Evolutionary conservation across 1,139 yeast genomes (phyloP).

Genomic region (Saccharomyces hybrid): DNA sequence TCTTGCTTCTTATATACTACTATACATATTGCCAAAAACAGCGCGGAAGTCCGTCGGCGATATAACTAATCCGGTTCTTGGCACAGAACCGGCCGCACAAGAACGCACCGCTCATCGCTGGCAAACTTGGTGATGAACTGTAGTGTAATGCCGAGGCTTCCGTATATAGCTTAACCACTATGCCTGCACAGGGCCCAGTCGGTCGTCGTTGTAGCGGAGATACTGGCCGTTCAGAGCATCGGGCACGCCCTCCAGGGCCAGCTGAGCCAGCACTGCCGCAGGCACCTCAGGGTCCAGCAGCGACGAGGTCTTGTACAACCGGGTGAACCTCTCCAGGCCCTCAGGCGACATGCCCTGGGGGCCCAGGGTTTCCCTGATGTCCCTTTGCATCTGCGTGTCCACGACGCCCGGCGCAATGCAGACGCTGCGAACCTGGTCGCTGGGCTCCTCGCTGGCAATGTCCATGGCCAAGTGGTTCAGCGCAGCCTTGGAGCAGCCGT

Average conservation of each 20-base stretch:
- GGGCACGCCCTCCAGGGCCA: conserved; percentile 54
- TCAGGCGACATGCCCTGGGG: conserved; percentile 46
- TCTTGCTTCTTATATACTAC: too few relatives aligned
- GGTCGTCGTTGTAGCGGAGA: conserved; percentile 48
- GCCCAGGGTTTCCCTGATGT: conserved; percentile 56
- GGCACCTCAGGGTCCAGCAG: conserved; percentile 64
- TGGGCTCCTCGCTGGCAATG: conserved; percentile 57
- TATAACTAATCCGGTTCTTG: neutral
- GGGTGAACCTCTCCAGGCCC: conserved; percentile 50
- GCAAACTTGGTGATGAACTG: neutral
- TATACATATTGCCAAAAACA: conserved; percentile 34
- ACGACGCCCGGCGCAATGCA: conserved; percentile 92
- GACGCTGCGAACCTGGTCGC: conserved; percentile 40
- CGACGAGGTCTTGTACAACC: conserved; percentile 47
- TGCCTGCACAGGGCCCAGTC: neutral
- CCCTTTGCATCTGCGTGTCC: conserved; percentile 75
- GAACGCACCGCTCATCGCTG: neutral
- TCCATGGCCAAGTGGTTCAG: conserved; percentile 64
- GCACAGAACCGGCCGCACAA: neutral
- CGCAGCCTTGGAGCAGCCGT: conserved; percentile 87
- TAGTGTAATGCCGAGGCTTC: neutral
- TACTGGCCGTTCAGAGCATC: conserved; percentile 53
- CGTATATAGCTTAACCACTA: neutral
- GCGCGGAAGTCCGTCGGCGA: neutral
- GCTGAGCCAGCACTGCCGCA: conserved; percentile 56